phyloP scores from a whole-genome alignment of 441 rosid species.

The Populus hybrid region DNA sequence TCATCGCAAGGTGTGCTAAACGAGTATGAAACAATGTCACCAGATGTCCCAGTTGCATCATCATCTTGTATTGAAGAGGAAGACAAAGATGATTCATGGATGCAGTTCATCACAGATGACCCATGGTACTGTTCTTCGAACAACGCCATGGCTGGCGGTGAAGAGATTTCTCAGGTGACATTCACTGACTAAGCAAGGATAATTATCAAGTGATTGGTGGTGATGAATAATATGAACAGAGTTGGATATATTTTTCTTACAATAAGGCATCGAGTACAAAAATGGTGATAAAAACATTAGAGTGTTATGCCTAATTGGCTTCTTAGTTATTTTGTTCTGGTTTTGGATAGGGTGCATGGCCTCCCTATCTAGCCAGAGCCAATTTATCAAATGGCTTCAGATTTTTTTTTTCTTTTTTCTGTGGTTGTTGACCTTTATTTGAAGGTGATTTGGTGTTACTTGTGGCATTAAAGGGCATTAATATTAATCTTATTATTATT shows the following conservation, averaged over 20 bases:
- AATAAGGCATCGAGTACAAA: conserved; percentile 1
- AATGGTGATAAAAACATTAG: neutral
- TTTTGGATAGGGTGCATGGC: neutral
- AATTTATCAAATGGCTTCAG: neutral
- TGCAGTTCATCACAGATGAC: conserved; percentile 94
- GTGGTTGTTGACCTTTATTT: no score
- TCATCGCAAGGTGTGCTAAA: conserved; percentile 31
- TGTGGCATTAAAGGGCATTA: no score
- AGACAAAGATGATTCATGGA: conserved; percentile 95
- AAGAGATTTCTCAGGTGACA: conserved; percentile 33
- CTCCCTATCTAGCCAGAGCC: neutral
- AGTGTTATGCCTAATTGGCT: no score
- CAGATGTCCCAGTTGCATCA: conserved; percentile 54
- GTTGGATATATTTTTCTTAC: conserved; percentile 6
- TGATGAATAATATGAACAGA: conserved; percentile 13
- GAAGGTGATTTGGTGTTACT: no score
- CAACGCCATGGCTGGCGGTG: conserved; percentile 13
- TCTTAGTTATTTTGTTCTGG: neutral
- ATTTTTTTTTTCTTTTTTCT: no score
- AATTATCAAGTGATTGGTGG: conserved; percentile 4
- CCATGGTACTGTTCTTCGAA: conserved; percentile 60
- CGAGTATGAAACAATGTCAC: conserved; percentile 64
- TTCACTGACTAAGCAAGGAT: conserved; percentile 19
- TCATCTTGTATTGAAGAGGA: conserved; percentile 58
- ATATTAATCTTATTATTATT: no score